Percentiles rank a stretch among this genome's conserved stretches.
Evolutionary conservation across 371 early-diverging fungal species (phyloP).

Genomic region (Umbelopsis sp.): DNA sequence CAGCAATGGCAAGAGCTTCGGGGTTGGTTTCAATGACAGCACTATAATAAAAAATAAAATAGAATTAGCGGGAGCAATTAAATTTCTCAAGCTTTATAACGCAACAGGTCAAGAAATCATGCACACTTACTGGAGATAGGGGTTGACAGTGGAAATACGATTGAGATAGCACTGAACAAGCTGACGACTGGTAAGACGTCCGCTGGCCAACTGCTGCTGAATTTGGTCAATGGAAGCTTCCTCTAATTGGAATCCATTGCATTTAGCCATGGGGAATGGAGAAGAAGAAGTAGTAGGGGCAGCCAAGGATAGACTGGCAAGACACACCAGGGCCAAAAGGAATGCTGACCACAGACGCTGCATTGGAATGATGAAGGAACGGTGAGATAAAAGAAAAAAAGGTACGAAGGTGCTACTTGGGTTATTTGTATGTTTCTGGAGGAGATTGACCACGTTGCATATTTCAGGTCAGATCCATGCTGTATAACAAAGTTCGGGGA

Average conservation of each 20-base stretch:
- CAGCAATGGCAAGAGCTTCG: slow-evolving; percentile 1
- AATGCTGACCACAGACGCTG: slow-evolving; percentile 15
- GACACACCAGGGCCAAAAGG: slow-evolving; percentile 19
- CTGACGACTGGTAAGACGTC: slow-evolving; percentile 20
- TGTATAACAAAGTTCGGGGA: too few species aligned
- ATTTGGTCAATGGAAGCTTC: slow-evolving; percentile 25
- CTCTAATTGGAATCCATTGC: slow-evolving; percentile 22
- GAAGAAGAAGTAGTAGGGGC: background rate
- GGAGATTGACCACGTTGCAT: background rate
- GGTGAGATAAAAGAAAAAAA: background rate
- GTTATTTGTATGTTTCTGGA: background rate
- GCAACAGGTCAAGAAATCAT: too few species aligned
- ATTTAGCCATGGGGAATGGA: slow-evolving; percentile 25
- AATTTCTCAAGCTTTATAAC: too few species aligned
- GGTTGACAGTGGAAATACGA: slow-evolving; percentile 20
- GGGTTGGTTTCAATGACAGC: slow-evolving; percentile 22
- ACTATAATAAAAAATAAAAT: background rate
- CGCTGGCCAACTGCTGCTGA: slow-evolving; percentile 14
- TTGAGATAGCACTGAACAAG: slow-evolving; percentile 28
- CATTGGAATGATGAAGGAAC: background rate
- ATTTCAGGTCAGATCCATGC: background rate
- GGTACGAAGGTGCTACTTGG: background rate
- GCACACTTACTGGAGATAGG: slow-evolving; percentile 21
- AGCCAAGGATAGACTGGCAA: background rate
- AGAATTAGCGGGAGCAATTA: too few species aligned